Base-by-base conservation (phyloP, 495 filamentous ascomycete genomes). In the Penicillium bovifimosum region DNA sequence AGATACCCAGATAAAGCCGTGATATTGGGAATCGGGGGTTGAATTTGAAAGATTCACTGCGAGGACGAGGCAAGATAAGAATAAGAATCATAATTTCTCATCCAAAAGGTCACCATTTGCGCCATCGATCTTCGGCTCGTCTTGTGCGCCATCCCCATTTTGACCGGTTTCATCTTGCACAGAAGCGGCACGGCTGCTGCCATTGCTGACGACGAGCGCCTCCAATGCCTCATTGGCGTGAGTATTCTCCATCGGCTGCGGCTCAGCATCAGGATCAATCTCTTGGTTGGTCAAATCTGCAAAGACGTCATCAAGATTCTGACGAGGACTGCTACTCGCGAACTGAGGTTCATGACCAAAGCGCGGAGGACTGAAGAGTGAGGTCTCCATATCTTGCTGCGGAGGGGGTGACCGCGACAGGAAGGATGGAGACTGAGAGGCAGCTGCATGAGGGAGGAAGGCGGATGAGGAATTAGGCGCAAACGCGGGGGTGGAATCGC, bases 261-360 rank as follows among this genome's bases (percentile, higher is more conserved):
- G 53, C 41, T 72, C 68, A 10, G 56, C 32, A 11, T 74, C 71
- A 10, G 55, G 58, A 5, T 75, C 70, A 5, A 54, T 60, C 47
- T 75, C 72, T 56, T 77, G 68, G 41, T 77, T 77, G 0, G 73
- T 77, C 29, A 77, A 46, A 27, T 76, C 73, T 6, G 73, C 73
- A 56, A 77, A 77, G 9, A 77, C 66, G 52, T 77, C 73, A 41
- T 75, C 73, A 29, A 76, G 50, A 33, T 75, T 67, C 42, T 66
- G 66, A 16, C 70, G 71, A 53, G 73, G 73, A 43, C 72, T 76
- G 38, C 74, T 76, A 47, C 64, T 66, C 20, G 53, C 63, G 36
- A 66, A 66, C 31, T 54, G 60, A 33, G 59, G 53, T 36, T 70
- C 68, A 26, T 67, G 72, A 18, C 60, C 65, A 39, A 66, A 76